phyloP scores from a whole-genome alignment of 768 basidiomycete species.

The Mycena maculata region DNA sequence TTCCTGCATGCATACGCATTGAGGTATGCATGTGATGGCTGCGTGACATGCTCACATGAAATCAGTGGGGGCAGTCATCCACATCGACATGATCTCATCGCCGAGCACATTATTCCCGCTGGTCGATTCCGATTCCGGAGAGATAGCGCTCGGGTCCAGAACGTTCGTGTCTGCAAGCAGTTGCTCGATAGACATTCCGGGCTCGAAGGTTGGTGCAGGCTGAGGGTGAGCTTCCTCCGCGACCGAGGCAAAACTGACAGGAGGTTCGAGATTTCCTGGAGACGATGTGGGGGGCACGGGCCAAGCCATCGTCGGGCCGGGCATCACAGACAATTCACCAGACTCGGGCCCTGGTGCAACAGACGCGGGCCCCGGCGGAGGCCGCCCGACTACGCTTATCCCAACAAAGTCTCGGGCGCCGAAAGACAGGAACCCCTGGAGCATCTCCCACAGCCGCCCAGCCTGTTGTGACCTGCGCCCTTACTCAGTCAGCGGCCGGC shows the following conservation, averaged over 20 bases:
- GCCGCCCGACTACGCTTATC: no score
- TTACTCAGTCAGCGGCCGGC: neutral
- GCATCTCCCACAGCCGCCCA: constrained; percentile 20
- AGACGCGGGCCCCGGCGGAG: neutral
- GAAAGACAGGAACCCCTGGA: constrained; percentile 19
- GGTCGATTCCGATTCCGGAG: neutral
- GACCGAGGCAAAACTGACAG: neutral
- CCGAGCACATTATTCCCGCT: neutral
- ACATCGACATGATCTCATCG: constrained; percentile 33
- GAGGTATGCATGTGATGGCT: no score
- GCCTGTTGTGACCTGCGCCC: neutral
- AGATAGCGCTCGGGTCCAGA: neutral
- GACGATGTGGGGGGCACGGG: no score
- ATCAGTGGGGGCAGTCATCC: constrained; percentile 12
- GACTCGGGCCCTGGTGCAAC: no score
- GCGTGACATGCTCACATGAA: constrained; percentile 3
- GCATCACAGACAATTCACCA: no score
- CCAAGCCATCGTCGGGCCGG: no score
- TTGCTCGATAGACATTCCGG: constrained; percentile 6
- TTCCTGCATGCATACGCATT: neutral
- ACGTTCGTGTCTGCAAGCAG: constrained; percentile 14
- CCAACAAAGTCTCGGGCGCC: no score
- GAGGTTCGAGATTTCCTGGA: neutral
- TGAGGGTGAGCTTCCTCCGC: neutral
- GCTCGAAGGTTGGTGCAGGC: neutral